Evolutionary conservation across 208 protist genomes (phyloP).

Genomic region (Crithidia brevicula): DNA sequence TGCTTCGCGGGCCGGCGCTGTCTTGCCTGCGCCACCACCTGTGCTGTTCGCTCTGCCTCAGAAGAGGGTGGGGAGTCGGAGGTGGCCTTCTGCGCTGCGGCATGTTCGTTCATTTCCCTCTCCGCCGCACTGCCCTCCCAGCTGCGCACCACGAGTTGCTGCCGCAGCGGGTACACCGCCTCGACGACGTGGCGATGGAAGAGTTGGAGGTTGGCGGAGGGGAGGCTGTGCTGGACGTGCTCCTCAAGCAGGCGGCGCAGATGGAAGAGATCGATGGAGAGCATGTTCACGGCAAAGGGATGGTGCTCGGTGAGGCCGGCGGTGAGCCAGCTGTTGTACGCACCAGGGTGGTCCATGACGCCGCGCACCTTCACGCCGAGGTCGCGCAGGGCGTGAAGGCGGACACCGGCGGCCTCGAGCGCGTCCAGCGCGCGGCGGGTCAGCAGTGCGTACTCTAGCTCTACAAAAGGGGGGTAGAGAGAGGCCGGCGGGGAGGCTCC

Average conservation of each 20-base stretch:
- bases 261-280: slow-evolving; percentile 68
- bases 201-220: slow-evolving; percentile 65
- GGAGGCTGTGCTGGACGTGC: slow-evolving; percentile 48
- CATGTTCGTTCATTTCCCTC: slow-evolving; percentile 1
- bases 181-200: slow-evolving; percentile 85
- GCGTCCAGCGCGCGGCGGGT: slow-evolving; percentile 81
- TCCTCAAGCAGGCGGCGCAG: slow-evolving; percentile 66
- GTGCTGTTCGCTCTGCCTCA: slow-evolving; percentile 14
- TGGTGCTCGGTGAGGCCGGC: slow-evolving; percentile 80
- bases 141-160: slow-evolving; percentile 72
- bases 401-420: slow-evolving; percentile 73
- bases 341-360: slow-evolving; percentile 87
- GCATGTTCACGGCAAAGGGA: slow-evolving; percentile 86
- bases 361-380: slow-evolving; percentile 73
- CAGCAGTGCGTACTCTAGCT: slow-evolving; percentile 79
- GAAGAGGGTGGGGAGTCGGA: background rate
- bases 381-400: slow-evolving; percentile 39
- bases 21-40: slow-evolving; percentile 12
- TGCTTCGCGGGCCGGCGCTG: slow-evolving; percentile 25
- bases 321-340: slow-evolving; percentile 86
- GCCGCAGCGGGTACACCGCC: slow-evolving; percentile 78
- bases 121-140: slow-evolving; percentile 46
- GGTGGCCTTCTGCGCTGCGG: background rate
- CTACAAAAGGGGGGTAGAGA: slow-evolving; percentile 43
- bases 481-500: slow-evolving; percentile 4